Conservation (phyloP, 176 grass and related monocot species). For the Tillandsia fasciculata region DNA sequence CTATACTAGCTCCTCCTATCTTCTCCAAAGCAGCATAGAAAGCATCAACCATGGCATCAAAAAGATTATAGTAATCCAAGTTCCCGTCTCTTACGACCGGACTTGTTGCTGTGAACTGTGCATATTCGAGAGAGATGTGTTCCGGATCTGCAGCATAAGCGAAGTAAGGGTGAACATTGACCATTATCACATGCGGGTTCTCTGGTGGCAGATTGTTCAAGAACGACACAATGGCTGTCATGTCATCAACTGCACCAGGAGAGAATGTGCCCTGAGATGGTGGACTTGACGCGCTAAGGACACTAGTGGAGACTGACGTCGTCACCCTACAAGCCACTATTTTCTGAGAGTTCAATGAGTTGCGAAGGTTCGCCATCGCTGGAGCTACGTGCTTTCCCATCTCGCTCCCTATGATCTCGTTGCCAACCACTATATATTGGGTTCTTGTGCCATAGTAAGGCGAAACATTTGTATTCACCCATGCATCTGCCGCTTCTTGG, state of each 20-base stretch:
- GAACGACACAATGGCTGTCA: background rate
- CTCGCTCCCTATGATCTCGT: slow-evolving; percentile 34
- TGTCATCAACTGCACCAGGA: background rate
- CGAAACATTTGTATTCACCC: slow-evolving; percentile 32
- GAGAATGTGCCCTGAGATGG: slow-evolving; percentile 16
- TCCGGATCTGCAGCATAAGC: background rate
- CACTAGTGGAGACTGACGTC: slow-evolving; percentile 16
- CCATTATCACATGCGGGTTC: background rate
- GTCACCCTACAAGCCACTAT: slow-evolving; percentile 15
- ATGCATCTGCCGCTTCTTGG: slow-evolving; percentile 6
- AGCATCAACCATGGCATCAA: slow-evolving; percentile 21
- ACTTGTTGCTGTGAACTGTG: background rate
- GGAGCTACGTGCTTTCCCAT: slow-evolving; percentile 24
- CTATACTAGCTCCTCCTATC: slow-evolving; percentile 3
- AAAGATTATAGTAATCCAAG: slow-evolving; percentile 15
- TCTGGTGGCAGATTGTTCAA: background rate
- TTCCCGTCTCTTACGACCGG: slow-evolving; percentile 13
- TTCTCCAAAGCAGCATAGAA: slow-evolving; percentile 25
- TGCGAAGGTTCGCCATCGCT: slow-evolving; percentile 32
- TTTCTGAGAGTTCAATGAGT: slow-evolving; percentile 3
- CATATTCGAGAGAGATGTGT: background rate
- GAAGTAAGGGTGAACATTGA: background rate
- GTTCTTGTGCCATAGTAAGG: slow-evolving; percentile 20
- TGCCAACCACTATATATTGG: slow-evolving; percentile 49
- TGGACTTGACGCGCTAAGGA: background rate